Conservation (phyloP, 1,139 yeast species). For the Tardiomyces depauwii region DNA sequence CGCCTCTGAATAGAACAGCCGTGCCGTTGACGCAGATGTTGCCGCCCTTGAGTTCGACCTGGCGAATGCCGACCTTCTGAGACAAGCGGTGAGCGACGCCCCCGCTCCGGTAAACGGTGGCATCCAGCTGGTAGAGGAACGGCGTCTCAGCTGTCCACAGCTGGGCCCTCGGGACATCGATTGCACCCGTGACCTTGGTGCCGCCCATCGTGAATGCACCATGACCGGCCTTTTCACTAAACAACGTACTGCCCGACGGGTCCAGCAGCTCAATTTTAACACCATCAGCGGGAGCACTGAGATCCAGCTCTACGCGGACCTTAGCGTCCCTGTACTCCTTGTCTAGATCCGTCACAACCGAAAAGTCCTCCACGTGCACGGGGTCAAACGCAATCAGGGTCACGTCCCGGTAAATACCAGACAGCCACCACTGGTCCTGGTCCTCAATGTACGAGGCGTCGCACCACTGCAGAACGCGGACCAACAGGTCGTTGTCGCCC, state of each 20-base stretch:
- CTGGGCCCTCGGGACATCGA: conserved; percentile 9
- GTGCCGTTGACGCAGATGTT: conserved; percentile 22
- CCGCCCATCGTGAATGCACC: neutral
- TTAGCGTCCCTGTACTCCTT: conserved; percentile 6
- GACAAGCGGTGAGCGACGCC: conserved; percentile 11
- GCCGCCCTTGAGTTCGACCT: conserved; percentile 22
- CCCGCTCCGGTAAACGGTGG: neutral
- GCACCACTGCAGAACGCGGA: conserved; percentile 28
- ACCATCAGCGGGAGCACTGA: neutral
- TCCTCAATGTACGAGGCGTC: conserved; percentile 27
- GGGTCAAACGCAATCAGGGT: conserved; percentile 8
- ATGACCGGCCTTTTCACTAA: neutral
- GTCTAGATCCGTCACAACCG: conserved; percentile 2
- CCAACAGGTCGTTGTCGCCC: conserved; percentile 11
- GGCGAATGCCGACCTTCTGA: conserved; percentile 24
- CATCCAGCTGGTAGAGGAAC: conserved; percentile 15
- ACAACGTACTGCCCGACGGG: neutral
- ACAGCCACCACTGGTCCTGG: conserved; percentile 31
- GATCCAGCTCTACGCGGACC: conserved; percentile 1
- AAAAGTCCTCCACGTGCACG: conserved; percentile 13
- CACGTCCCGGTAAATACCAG: conserved; percentile 22
- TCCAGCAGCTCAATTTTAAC: neutral
- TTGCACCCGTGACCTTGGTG: neutral
- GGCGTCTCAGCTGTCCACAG: conserved; percentile 31
- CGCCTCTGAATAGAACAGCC: conserved; percentile 24